Conservation (phyloP, 371 early-diverging fungal genomes). For the Mortierella sp. region DNA sequence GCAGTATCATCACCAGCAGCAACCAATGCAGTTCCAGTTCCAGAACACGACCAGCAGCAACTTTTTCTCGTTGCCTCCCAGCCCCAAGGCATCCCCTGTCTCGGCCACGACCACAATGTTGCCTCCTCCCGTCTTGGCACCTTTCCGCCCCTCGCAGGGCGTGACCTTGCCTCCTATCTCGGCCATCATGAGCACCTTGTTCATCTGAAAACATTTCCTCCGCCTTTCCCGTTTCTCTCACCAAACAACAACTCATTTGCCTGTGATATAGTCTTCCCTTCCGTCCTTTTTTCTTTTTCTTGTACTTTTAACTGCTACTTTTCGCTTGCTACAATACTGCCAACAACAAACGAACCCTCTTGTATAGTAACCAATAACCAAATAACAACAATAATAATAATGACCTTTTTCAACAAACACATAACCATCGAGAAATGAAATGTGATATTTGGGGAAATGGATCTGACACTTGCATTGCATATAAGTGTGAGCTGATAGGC, state of each 20-base stretch:
- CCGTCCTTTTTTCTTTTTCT: background rate
- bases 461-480: conserved; percentile 14
- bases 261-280: conserved; percentile 15
- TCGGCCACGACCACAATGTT: conserved; percentile 24
- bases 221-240: background rate
- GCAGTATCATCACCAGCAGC: conserved; percentile 19
- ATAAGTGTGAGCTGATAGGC: background rate
- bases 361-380: background rate
- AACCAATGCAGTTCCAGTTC: conserved; percentile 46
- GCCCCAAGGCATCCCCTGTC: conserved; percentile 34
- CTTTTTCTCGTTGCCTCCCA: conserved; percentile 35
- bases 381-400: conserved; percentile 1
- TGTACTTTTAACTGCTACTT: background rate
- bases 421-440: background rate
- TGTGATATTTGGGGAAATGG: background rate
- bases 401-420: background rate
- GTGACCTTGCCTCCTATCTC: conserved; percentile 59
- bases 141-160: conserved; percentile 49
- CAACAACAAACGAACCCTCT: background rate
- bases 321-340: conserved; percentile 16
- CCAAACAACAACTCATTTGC: conserved; percentile 5
- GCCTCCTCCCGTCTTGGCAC: conserved; percentile 53
- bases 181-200: conserved; percentile 55
- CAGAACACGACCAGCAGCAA: conserved; percentile 47
- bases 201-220: conserved; percentile 23